Conservation (phyloP, 2,329 filamentous ascomycete genomes). For the Monosporascus sp. region DNA sequence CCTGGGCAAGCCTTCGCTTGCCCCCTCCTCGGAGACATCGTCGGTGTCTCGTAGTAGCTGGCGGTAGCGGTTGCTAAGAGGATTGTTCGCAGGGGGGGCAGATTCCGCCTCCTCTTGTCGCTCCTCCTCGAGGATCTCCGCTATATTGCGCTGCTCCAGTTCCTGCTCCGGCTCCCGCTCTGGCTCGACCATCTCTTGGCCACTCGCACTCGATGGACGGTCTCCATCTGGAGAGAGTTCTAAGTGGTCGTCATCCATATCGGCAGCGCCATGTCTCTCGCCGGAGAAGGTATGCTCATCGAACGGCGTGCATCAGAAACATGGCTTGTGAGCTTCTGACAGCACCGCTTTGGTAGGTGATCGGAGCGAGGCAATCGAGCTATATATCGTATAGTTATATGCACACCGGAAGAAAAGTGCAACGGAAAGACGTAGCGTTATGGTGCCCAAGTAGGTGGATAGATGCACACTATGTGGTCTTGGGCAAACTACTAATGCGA, state of each 20-base stretch:
- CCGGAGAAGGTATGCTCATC: slow-evolving; percentile 24
- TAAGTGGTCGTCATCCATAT: slow-evolving; percentile 37
- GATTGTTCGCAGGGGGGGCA: slow-evolving; percentile 25
- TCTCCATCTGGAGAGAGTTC: slow-evolving; percentile 38
- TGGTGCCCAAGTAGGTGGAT: no score
- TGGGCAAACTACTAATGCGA: no score
- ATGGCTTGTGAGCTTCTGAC: slow-evolving; percentile 15
- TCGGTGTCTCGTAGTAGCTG: slow-evolving; percentile 41
- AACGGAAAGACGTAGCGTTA: no score
- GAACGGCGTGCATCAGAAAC: slow-evolving; percentile 18
- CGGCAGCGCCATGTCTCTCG: slow-evolving; percentile 36
- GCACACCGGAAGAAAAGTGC: no score
- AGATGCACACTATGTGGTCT: no score
- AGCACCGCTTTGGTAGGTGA: no score
- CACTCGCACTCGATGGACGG: slow-evolving; percentile 35
- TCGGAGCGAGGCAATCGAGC: no score
- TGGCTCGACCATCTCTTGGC: slow-evolving; percentile 38
- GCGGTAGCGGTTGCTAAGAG: slow-evolving; percentile 38
- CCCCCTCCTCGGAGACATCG: slow-evolving; percentile 47
- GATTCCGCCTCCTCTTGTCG: slow-evolving; percentile 18
- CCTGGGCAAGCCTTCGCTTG: slow-evolving; percentile 47
- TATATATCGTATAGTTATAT: no score
- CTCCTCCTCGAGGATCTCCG: slow-evolving; percentile 32
- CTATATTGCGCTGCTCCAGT: slow-evolving; percentile 30
- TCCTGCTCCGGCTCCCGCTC: slow-evolving; percentile 30